Evolutionary conservation across 352 stramenopile genomes (phyloP).

Genomic region (Blastocystis sp.): DNA sequence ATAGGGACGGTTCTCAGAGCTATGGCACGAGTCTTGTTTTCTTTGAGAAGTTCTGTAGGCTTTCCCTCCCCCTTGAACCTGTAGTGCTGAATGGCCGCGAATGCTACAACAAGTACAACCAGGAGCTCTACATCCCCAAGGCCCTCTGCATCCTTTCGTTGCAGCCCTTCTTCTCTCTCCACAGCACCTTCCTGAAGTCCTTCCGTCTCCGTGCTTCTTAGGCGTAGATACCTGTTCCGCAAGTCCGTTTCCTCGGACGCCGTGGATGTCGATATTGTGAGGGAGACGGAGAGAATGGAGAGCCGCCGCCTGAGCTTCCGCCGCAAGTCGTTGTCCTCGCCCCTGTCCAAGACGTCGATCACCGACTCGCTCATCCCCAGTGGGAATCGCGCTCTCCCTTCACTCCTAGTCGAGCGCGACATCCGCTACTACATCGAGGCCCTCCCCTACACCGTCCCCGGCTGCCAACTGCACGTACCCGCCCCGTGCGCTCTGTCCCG

Average conservation of each 20-base stretch:
- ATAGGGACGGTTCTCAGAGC: slow-evolving; percentile 53
- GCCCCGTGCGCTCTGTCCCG: not conserved
- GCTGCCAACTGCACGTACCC: not conserved
- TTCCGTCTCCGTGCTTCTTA: not conserved
- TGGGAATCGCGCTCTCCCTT: not conserved
- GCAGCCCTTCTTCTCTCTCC: slow-evolving; percentile 61
- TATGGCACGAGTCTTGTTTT: slow-evolving; percentile 62
- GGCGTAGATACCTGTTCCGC: slow-evolving; percentile 25
- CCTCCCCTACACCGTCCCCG: slow-evolving; percentile 15
- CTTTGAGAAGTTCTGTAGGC: slow-evolving; percentile 36
- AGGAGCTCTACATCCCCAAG: slow-evolving; percentile 64
- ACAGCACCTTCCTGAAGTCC: slow-evolving; percentile 40
- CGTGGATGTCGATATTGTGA: not conserved
- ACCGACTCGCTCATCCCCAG: not conserved
- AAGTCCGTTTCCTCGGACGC: slow-evolving; percentile 27
- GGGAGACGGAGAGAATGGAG: not conserved
- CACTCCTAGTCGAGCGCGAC: slow-evolving; percentile 38
- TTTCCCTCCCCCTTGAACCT: not conserved
- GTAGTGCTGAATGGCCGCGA: slow-evolving; percentile 58
- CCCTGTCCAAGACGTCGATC: not conserved
- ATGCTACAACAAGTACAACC: slow-evolving; percentile 66
- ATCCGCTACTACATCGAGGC: slow-evolving; percentile 59
- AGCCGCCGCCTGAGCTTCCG: not conserved
- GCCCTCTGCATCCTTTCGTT: slow-evolving; percentile 60
- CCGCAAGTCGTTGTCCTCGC: not conserved